Conservation (phyloP, 192 early-diverging fungal species). For the Coemansia nantahalensis region DNA sequence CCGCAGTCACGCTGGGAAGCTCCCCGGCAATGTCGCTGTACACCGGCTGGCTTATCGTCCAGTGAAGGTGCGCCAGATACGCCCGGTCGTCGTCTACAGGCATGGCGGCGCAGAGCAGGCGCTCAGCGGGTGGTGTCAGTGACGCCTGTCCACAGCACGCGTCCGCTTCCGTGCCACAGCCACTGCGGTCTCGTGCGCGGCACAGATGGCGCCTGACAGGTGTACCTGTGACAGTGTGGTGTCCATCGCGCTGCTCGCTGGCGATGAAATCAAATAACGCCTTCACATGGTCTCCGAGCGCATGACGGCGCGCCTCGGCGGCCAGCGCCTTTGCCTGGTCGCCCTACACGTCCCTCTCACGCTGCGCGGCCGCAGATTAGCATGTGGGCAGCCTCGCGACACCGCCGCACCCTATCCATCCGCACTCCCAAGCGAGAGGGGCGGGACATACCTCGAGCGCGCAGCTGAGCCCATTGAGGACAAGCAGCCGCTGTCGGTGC, state of each 20-base stretch:
- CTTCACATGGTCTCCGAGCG: conserved; percentile 39
- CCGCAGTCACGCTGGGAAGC: conserved; percentile 16
- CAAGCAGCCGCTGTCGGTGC: conserved; percentile 17
- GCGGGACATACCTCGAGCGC: conserved; percentile 33
- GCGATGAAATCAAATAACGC: conserved; percentile 25
- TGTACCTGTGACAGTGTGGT: neutral
- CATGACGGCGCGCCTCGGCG: conserved; percentile 22
- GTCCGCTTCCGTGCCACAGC: too few species aligned
- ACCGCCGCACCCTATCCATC: too few species aligned
- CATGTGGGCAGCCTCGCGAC: too few species aligned
- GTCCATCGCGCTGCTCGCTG: neutral
- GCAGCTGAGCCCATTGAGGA: conserved; percentile 26
- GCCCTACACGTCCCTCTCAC: conserved; percentile 12
- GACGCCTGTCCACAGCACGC: too few species aligned
- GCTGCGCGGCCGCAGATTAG: neutral
- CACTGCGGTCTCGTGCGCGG: too few species aligned
- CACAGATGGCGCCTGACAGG: too few species aligned
- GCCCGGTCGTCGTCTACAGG: conserved; percentile 29
- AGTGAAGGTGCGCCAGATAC: conserved; percentile 38
- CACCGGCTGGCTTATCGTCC: conserved; percentile 32
- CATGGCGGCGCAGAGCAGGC: neutral
- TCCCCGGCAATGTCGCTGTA: conserved; percentile 26
- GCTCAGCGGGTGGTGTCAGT: too few species aligned
- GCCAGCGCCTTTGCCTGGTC: conserved; percentile 20
- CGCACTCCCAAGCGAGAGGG: too few species aligned